These are phyloP conservation scores for Hypomontagnella submonticulosa DNA, from an alignment of 495 filamentous ascomycete species.

Conservation along the genomic window DNA sequence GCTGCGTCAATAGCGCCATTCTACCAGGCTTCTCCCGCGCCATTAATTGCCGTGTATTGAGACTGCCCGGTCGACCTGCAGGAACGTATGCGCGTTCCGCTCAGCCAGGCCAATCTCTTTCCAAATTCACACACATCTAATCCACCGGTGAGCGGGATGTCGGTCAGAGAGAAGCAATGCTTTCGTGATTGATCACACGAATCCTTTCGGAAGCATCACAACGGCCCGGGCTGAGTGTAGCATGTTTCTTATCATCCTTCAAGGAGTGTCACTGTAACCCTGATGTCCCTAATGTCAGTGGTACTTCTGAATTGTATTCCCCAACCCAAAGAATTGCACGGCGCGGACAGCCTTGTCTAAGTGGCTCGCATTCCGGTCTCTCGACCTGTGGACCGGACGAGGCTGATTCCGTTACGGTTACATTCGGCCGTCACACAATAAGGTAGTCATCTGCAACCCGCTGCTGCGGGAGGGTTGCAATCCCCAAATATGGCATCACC, in stretches of 20 bases:
- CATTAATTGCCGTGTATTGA: constrained; percentile 43
- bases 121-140: constrained; percentile 32
- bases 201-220: constrained; percentile 37
- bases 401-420: constrained; percentile 31
- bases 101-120: constrained; percentile 40
- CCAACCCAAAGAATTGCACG: constrained; percentile 15
- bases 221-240: constrained; percentile 36
- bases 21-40: constrained; percentile 24
- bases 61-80: constrained; percentile 37
- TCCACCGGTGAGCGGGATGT: constrained; percentile 41
- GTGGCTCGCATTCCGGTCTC: constrained; percentile 24
- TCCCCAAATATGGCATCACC: constrained; percentile 16
- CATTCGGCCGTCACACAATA: constrained; percentile 37
- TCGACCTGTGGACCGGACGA: constrained; percentile 29
- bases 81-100: constrained; percentile 35
- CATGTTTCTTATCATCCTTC: constrained; percentile 26
- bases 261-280: constrained; percentile 31
- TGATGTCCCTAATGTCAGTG: constrained; percentile 25
- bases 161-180: constrained; percentile 22
- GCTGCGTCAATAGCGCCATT: constrained; percentile 37
- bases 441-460: constrained; percentile 36
- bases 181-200: constrained; percentile 41
- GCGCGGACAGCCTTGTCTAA: constrained; percentile 32
- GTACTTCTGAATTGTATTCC: constrained; percentile 21
- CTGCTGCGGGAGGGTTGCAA: constrained; percentile 41